phyloP scores from a whole-genome alignment of 352 stramenopile species.

The Lagenidium giganteum region DNA sequence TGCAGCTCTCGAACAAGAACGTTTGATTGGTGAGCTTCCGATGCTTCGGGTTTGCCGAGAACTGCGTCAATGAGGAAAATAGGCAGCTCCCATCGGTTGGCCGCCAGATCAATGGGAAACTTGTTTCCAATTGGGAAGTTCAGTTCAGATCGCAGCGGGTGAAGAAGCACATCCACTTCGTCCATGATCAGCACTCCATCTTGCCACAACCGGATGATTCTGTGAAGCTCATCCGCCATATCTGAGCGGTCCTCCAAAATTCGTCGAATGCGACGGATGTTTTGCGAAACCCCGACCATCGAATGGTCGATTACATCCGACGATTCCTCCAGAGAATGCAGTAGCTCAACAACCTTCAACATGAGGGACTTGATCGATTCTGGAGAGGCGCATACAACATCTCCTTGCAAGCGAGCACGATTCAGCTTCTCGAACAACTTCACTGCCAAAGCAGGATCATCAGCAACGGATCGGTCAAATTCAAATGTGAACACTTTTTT shows the following conservation, averaged over 20 bases:
- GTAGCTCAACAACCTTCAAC: conserved; percentile 96
- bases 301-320: conserved; percentile 63
- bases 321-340: conserved; percentile 88
- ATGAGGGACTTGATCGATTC: conserved; percentile 99
- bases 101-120: conserved; percentile 85
- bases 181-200: conserved; percentile 93
- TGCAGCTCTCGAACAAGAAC: conserved; percentile 69
- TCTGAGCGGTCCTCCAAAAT: conserved; percentile 76
- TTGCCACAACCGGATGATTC: conserved; percentile 88
- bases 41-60: conserved; percentile 31
- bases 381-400: conserved; percentile 98
- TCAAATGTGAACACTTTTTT: conserved; percentile 99
- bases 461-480: conserved; percentile 95
- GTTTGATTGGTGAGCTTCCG: conserved; percentile 5
- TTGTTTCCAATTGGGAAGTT: conserved; percentile 93
- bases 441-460: conserved; percentile 54
- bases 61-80: conserved; percentile 95
- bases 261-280: conserved; percentile 57
- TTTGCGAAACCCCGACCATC: conserved; percentile 55
- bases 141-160: conserved; percentile 87
- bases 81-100: conserved; percentile 89
- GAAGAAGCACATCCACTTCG: conserved; percentile 90
- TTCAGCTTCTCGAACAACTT: conserved; percentile 85
- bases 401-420: conserved; percentile 82
- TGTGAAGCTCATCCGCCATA: conserved; percentile 89